A percentile compares a stretch with the other conserved stretches of the same genome.
Evolutionary conservation across 768 basidiomycete genomes (phyloP).

Genomic region (Mycena vitilis): DNA sequence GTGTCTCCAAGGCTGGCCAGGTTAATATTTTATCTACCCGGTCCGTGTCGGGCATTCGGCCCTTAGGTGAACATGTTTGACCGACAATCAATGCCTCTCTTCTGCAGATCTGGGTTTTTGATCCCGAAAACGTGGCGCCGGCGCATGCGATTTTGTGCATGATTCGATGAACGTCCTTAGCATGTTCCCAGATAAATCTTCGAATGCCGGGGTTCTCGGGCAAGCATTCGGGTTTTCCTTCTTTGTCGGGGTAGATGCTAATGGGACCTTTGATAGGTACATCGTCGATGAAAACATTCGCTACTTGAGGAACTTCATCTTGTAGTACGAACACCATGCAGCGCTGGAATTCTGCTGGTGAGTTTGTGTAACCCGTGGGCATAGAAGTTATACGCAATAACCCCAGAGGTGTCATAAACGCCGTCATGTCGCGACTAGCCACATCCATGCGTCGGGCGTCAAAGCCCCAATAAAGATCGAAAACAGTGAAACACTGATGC

Average conservation of each 20-base stretch:
- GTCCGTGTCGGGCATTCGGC: conserved; percentile 41
- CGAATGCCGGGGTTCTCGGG: conserved; percentile 38
- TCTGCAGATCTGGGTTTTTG: conserved; percentile 44
- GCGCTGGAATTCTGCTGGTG: conserved; percentile 37
- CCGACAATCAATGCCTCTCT: conserved; percentile 41
- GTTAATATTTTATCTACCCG: conserved; percentile 36
- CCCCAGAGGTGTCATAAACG: conserved; percentile 18
- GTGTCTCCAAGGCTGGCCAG: conserved; percentile 40
- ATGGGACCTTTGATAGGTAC: conserved; percentile 43
- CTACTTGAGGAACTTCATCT: conserved; percentile 44
- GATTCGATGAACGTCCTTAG: conserved; percentile 42
- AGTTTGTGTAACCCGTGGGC: conserved; percentile 40
- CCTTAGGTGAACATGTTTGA: conserved; percentile 42
- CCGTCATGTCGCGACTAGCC: conserved; percentile 36
- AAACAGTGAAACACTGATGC: conserved; percentile 28
- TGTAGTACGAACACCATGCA: conserved; percentile 44
- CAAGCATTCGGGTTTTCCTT: conserved; percentile 36
- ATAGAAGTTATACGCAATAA: conserved; percentile 32
- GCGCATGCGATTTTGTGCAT: conserved; percentile 42
- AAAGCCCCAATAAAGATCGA: conserved; percentile 36
- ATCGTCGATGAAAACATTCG: conserved; percentile 47
- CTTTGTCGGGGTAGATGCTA: conserved; percentile 35
- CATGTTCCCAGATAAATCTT: conserved; percentile 52
- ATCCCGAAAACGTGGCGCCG: conserved; percentile 47
- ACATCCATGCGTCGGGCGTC: conserved; percentile 27